Base-by-base conservation (phyloP, 2,329 filamentous ascomycete genomes). In the Hypoxylon sp. region DNA sequence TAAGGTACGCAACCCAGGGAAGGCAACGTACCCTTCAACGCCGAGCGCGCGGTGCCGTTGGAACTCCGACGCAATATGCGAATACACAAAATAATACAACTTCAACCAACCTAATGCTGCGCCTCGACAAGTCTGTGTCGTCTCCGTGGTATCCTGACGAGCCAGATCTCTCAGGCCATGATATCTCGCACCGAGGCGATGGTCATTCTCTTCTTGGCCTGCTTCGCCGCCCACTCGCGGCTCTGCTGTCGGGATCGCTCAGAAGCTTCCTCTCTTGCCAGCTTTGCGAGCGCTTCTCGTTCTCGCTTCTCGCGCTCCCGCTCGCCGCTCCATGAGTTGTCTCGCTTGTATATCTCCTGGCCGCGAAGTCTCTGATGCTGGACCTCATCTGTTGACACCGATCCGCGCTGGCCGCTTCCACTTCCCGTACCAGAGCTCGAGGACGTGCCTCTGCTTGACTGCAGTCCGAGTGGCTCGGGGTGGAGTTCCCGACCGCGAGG, bases 151-250 rank as follows among this genome's bases (percentile, higher is more conserved):
- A 29, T 26, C 33, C 37, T 15, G 10, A 26, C 20, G 10, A 17
- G 23, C 27, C 15, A n/a, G n/a, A 13, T 37, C 11, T 40, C 17
- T 62, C 17, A 65, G 26, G 55, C 48, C 33, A 64, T 46, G 2
- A 65, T 49, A 42, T 69, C 68, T 18, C 61, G 62, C n/a, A 68
- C 17, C 2, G 70, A 71, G 31, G 55, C 45, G 6, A 69, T 45
- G 7, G 68, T 69, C 64, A 66, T 64, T 27, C 68, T 73, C 67
- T 78, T 81, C 15, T 71, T 75, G 31, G 77, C 77, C 68, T 83
- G 81, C 72, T 81, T 85, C 69, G 86, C 83, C 9, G 84, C 84
- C 84, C 85, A 88, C 65, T 86, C 82, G 27, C 84, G 79, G 63
- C 84, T 84, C 56, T 82, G 78, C 69, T 79, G 77, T 50, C 85